Conservation (phyloP, 2,329 filamentous ascomycete species). For the Aspergillus sp. region DNA sequence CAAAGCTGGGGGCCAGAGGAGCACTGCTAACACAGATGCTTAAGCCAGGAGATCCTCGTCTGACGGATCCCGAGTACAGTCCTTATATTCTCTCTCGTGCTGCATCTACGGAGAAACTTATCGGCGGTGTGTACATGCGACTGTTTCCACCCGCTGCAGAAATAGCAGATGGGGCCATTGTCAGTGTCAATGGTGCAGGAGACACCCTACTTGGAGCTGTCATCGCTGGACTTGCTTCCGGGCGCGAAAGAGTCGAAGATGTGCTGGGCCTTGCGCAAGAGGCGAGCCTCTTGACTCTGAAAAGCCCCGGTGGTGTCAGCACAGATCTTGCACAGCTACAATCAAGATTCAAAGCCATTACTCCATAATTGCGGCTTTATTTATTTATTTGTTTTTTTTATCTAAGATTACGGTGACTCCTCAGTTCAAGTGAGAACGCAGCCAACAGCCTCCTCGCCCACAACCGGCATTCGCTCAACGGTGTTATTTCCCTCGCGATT, state of each 20-base stretch:
- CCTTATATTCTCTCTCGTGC: constrained; percentile 71
- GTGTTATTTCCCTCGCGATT: constrained; percentile 28
- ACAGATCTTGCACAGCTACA: constrained; percentile 24
- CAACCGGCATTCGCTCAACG: constrained; percentile 35
- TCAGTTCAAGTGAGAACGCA: constrained; percentile 10
- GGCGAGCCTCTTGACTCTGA: constrained; percentile 76
- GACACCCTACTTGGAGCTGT: constrained; percentile 89
- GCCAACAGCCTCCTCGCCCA: constrained; percentile 34
- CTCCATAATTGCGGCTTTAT: background rate
- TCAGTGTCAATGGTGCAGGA: constrained; percentile 91
- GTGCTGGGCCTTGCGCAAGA: constrained; percentile 78
- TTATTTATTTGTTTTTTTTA: background rate
- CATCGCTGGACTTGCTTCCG: constrained; percentile 68
- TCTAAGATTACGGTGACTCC: background rate
- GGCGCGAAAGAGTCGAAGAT: constrained; percentile 55
- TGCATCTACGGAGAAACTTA: constrained; percentile 53
- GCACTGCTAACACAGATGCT: constrained; percentile 75
- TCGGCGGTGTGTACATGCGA: constrained; percentile 84
- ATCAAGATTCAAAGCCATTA: background rate
- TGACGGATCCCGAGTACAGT: constrained; percentile 62
- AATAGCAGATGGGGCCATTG: constrained; percentile 62
- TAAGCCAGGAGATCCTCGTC: constrained; percentile 62
- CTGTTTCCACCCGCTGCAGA: constrained; percentile 67
- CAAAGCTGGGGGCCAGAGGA: constrained; percentile 76
- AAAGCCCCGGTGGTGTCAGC: constrained; percentile 69